Conservation (phyloP, 495 filamentous ascomycete species). For the Penicillium mononematosum region DNA sequence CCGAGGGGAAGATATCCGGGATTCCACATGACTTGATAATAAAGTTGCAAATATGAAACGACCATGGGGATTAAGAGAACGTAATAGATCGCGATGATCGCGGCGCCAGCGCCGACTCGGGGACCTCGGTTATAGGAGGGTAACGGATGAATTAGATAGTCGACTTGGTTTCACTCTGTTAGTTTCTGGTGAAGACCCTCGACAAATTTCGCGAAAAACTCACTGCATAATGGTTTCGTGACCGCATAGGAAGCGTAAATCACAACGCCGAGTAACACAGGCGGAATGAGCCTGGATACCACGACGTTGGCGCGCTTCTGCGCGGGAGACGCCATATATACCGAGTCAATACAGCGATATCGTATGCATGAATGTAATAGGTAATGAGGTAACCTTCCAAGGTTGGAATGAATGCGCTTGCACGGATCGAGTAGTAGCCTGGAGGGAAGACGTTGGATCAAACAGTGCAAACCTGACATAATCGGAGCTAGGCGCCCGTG, state of each 20-base stretch:
- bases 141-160: slow-evolving; percentile 58
- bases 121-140: slow-evolving; percentile 38
- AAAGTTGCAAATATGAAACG: slow-evolving; percentile 65
- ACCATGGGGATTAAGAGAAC: slow-evolving; percentile 63
- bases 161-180: slow-evolving; percentile 44
- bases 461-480: slow-evolving; percentile 22
- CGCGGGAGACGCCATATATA: slow-evolving; percentile 32
- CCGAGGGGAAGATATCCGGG: slow-evolving; percentile 70
- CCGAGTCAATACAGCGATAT: slow-evolving; percentile 17
- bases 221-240: slow-evolving; percentile 58
- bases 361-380: slow-evolving; percentile 14
- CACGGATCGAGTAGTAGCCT: neutral
- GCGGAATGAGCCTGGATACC: slow-evolving; percentile 57
- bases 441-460: slow-evolving; percentile 6
- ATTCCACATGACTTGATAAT: slow-evolving; percentile 60
- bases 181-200: neutral
- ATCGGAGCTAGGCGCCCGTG: slow-evolving; percentile 4
- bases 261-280: slow-evolving; percentile 55
- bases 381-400: too few species aligned
- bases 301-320: slow-evolving; percentile 51
- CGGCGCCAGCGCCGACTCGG: slow-evolving; percentile 58
- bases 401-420: neutral
- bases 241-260: slow-evolving; percentile 63
- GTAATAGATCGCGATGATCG: slow-evolving; percentile 69
- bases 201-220: slow-evolving; percentile 19